Evolutionary conservation across 306 rosid genomes (phyloP), one percentile per base, ranked within the genome.

Genomic region (Vigna mungo): DNA sequence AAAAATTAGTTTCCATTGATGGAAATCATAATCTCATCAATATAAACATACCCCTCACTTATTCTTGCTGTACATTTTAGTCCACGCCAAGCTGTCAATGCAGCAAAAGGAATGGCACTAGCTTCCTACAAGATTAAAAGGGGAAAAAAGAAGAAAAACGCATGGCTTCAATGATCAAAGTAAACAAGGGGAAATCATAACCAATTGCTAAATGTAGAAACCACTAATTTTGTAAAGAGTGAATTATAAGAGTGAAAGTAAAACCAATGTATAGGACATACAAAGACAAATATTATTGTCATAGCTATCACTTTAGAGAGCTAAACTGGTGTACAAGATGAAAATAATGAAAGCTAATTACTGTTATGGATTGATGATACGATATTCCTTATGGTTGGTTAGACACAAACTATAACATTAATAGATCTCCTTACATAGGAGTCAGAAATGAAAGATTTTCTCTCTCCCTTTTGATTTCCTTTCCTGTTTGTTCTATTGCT

Each of bases 51-150:
- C 99, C 97, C 99, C 72, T 92, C 92, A 59, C 83, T 74, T 76
- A 95, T 89, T 85, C 97, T 88, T 71, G 99, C 97, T 17, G 97
- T 95, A 85, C 92, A 80, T 84, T 83, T 84, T 65, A 95, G 83
- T 81, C 94, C 99, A 77, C 97, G 97, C 99, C 97, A 95, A 62
- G 99, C 99, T 49, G 99, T 95, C 90, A 95, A 75, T 41, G 99
- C 91, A 75, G 97, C 97, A 90, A 95, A 95, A 59, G 99, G 99
- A 86, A 95, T 88, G 83, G 94, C 92, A 82, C 97, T 95, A 74
- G 99, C 99, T 82, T 95, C 89, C 89, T 85, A 62, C 82, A 79
- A 76, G 53, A 79, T 69, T 21, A 18, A 43, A 66, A 39, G 9
- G 10, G 13, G 3, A 39, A 39, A 41, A 39, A 39, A 39, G 11